Evolutionary conservation across 2,329 filamentous ascomycete species (phyloP).

Genomic region (Cladosporium phlei): DNA sequence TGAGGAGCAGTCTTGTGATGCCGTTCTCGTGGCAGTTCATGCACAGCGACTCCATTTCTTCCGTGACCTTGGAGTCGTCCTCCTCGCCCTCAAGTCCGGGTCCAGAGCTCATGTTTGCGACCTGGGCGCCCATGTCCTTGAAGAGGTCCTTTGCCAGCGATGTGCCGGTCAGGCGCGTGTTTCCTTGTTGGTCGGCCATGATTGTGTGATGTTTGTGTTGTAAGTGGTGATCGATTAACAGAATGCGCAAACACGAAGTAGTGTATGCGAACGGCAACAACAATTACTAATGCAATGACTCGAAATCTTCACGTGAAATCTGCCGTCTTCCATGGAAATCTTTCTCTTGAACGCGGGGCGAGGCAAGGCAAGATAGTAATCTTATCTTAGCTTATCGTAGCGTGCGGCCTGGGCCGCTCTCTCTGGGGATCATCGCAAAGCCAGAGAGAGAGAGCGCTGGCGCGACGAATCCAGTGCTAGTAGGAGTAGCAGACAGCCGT

Average conservation of each 20-base stretch:
- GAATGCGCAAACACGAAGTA: neutral
- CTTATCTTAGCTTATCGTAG: constrained; percentile 9
- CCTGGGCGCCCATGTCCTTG: constrained; percentile 49
- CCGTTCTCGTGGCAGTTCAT: constrained; percentile 59
- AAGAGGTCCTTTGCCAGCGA: constrained; percentile 45
- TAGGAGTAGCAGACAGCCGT: neutral
- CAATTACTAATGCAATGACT: constrained; percentile 9
- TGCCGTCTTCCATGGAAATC: constrained; percentile 12
- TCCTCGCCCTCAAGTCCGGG: constrained; percentile 34
- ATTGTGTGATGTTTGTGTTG: neutral
- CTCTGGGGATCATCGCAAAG: too few species aligned
- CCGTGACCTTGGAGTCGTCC: constrained; percentile 46
- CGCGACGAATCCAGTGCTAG: neutral
- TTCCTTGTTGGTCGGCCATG: constrained; percentile 6
- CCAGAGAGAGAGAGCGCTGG: too few species aligned
- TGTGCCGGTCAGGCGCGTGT: constrained; percentile 2
- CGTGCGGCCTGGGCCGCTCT: too few species aligned
- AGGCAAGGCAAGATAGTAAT: constrained; percentile 1
- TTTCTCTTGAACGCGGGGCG: constrained; percentile 12
- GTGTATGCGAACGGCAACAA: too few species aligned
- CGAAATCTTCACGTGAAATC: constrained; percentile 15
- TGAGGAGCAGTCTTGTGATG: constrained; percentile 78
- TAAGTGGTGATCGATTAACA: neutral
- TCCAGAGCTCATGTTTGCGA: constrained; percentile 36
- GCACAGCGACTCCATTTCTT: constrained; percentile 51